phyloP scores from a whole-genome alignment of 2,329 filamentous ascomycete species.

The Calonectria hawksworthii region DNA sequence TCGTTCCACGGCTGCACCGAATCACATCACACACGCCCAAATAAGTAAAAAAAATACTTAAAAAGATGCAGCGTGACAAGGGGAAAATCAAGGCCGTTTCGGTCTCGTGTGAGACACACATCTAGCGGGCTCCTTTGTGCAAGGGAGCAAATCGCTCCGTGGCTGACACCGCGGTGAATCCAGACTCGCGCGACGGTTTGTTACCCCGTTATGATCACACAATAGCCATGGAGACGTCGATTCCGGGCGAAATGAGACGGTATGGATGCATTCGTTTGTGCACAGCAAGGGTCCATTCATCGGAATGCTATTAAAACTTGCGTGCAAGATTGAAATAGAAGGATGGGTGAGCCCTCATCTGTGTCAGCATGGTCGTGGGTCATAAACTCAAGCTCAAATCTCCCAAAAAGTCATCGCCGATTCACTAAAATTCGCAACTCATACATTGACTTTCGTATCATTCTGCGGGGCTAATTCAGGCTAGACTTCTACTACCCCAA shows the following conservation, averaged over 20 bases:
- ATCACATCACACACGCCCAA: not conserved
- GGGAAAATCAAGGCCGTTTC: not conserved
- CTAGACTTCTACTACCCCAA: not conserved
- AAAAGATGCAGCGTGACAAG: conserved; percentile 3
- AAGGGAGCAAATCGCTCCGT: conserved; percentile 21
- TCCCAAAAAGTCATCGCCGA: not conserved
- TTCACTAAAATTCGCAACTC: not conserved
- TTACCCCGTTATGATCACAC: not conserved
- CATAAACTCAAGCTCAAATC: not conserved
- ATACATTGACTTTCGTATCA: not conserved
- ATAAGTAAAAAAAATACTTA: not conserved
- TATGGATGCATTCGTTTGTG: not conserved
- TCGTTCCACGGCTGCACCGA: conserved; percentile 22
- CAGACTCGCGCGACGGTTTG: conserved; percentile 11
- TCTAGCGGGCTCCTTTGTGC: conserved; percentile 9
- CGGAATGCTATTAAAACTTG: not conserved
- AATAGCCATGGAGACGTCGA: not conserved
- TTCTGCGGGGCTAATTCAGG: not conserved
- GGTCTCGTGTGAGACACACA: conserved; percentile 23
- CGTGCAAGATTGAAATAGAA: not conserved
- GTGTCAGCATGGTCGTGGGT: not conserved
- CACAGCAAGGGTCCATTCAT: not conserved
- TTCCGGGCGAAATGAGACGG: not conserved
- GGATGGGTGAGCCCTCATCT: not conserved
- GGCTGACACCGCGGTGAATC: conserved; percentile 18